phyloP scores from a whole-genome alignment of 257 asterid species.

The Nicotiana noctiflora region DNA sequence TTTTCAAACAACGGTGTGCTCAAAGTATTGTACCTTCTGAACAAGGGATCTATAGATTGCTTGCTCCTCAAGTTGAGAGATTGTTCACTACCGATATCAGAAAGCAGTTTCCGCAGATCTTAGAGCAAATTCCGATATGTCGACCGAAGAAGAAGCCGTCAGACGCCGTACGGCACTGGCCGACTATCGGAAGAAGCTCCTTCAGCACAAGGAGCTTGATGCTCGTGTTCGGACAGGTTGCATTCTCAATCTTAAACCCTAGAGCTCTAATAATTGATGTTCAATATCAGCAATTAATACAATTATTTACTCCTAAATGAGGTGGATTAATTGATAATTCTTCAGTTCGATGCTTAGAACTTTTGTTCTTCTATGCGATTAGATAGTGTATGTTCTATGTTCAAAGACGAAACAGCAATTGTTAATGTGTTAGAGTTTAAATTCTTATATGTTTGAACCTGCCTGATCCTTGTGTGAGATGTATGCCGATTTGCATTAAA shows the following conservation, averaged over 20 bases:
- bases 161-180: too few species aligned
- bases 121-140: too few species aligned
- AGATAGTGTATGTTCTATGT: neutral
- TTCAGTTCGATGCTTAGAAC: neutral
- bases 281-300: neutral
- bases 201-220: conserved; percentile 62
- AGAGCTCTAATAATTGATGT: neutral
- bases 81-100: too few species aligned
- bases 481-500: neutral
- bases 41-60: too few species aligned
- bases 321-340: neutral
- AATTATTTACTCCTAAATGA: neutral
- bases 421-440: neutral
- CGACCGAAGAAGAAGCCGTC: too few species aligned
- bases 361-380: neutral
- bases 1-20: too few species aligned
- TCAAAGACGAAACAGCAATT: neutral
- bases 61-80: too few species aligned
- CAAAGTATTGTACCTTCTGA: too few species aligned
- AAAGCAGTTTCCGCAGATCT: too few species aligned
- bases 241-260: conserved; percentile 4
- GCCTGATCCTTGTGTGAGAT: neutral
- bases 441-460: neutral
- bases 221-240: conserved; percentile 67
- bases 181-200: neutral